phyloP scores from a whole-genome alignment of 345 rosid genomes.

The Eucalyptus rudis region DNA sequence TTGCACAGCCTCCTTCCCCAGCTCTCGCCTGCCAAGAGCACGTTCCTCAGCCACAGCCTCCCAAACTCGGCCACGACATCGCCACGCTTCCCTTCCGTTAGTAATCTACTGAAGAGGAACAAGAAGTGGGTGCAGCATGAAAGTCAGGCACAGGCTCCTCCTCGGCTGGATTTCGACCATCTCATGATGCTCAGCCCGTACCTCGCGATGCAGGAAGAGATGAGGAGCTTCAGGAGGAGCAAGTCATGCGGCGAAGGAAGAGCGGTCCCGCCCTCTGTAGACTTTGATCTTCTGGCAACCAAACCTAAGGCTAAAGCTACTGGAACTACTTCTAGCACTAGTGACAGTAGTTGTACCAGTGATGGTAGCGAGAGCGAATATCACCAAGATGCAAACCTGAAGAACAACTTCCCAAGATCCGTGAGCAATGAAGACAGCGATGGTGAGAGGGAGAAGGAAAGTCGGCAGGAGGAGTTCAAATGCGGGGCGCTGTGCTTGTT shows the following conservation, averaged over 20 bases:
- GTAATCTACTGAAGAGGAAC: slow-evolving; percentile 6
- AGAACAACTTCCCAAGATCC: neutral
- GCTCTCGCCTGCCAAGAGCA: slow-evolving; percentile 24
- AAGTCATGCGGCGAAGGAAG: slow-evolving; percentile 71
- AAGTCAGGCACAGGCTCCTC: slow-evolving; percentile 10
- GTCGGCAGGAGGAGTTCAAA: slow-evolving; percentile 42
- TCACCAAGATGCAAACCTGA: neutral
- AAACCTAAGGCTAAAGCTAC: neutral
- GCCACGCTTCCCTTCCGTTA: slow-evolving; percentile 34
- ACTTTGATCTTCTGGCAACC: slow-evolving; percentile 42
- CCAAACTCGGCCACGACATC: slow-evolving; percentile 56
- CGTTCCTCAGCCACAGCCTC: slow-evolving; percentile 42
- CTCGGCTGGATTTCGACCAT: slow-evolving; percentile 10
- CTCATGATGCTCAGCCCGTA: slow-evolving; percentile 6
- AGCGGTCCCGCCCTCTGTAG: slow-evolving; percentile 32
- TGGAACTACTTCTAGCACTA: neutral
- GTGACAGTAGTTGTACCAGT: neutral
- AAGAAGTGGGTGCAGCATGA: slow-evolving; percentile 21
- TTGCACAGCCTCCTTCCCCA: slow-evolving; percentile 13
- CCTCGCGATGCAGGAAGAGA: neutral
- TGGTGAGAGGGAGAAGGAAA: neutral
- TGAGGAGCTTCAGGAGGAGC: slow-evolving; percentile 26
- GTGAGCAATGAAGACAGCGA: neutral
- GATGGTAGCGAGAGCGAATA: neutral
- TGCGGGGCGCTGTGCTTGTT: slow-evolving; percentile 68